A percentile compares a stretch with the other conserved stretches of the same genome.
These are phyloP conservation scores for Metarhizium sp. DNA, from an alignment of 2,329 filamentous ascomycete species.

Conservation along the genomic window DNA sequence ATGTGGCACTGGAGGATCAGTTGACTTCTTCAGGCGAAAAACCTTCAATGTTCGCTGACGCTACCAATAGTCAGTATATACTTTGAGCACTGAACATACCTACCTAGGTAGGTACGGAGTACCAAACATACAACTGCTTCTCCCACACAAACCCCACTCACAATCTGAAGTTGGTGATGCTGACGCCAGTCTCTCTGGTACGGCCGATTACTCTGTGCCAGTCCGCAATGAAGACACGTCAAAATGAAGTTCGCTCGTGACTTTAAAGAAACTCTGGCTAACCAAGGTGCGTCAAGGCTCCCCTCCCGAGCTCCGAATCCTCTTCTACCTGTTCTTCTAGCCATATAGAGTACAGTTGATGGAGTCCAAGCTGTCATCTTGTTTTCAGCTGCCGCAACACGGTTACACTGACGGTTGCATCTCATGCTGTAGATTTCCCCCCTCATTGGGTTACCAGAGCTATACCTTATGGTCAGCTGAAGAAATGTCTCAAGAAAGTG, in stretches of 20 bases:
- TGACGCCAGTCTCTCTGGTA: not conserved
- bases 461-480: conserved; percentile 75
- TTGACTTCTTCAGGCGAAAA: too few relatives aligned
- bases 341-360: not conserved
- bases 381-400: not conserved
- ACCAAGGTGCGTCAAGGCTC: conserved; percentile 35
- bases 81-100: not conserved
- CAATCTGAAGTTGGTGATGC: not conserved
- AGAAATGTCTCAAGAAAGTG: conserved; percentile 81
- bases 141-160: not conserved
- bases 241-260: conserved; percentile 80
- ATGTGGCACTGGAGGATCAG: too few relatives aligned
- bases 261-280: conserved; percentile 60
- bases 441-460: conserved; percentile 62
- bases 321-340: not conserved
- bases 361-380: not conserved
- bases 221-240: not conserved
- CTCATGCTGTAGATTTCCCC: conserved; percentile 50
- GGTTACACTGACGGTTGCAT: not conserved
- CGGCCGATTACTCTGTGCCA: not conserved
- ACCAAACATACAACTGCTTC: not conserved
- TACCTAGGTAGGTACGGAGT: not conserved
- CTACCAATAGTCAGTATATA: too few relatives aligned
- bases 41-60: too few relatives aligned
- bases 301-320: not conserved